These are phyloP conservation scores for Penicillium soppii DNA, from an alignment of 495 filamentous ascomycete genomes.

Conservation along the genomic window DNA sequence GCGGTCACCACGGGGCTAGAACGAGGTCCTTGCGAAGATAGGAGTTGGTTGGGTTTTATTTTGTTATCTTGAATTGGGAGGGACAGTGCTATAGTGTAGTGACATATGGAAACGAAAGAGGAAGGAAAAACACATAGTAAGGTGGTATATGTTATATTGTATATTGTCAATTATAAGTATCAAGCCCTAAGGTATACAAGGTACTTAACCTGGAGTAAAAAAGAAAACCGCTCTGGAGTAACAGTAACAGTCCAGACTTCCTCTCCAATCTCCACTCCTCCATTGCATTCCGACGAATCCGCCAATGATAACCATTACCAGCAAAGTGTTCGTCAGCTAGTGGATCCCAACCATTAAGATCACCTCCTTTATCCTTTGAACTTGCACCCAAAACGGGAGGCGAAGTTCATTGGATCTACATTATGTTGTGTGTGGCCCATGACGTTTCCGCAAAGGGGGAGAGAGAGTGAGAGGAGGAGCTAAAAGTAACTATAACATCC, in stretches of 20 bases:
- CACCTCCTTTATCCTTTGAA: conserved; percentile 20
- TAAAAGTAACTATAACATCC: conserved; percentile 22
- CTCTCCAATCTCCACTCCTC: conserved; percentile 14
- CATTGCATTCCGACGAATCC: conserved; percentile 16
- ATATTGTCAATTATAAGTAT: too few relatives aligned
- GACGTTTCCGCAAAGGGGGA: conserved; percentile 30
- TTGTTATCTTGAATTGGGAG: not conserved
- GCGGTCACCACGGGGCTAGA: conserved; percentile 7
- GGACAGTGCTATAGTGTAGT: too few relatives aligned
- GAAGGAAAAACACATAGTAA: not conserved
- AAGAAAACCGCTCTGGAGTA: not conserved
- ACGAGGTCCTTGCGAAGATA: conserved; percentile 6
- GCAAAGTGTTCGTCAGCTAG: conserved; percentile 29
- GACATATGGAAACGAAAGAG: too few relatives aligned
- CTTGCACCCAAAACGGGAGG: conserved; percentile 8
- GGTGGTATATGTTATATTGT: not conserved
- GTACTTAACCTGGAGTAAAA: not conserved
- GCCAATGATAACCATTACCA: conserved; percentile 11
- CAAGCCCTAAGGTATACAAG: too few relatives aligned
- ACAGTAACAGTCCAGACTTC: conserved; percentile 19
- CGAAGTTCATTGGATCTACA: conserved; percentile 8
- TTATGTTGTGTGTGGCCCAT: conserved; percentile 19
- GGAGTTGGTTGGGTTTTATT: not conserved
- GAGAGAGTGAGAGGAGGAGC: too few relatives aligned
- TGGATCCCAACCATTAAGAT: conserved; percentile 29